Conservation (phyloP, 148 eudicot genomes). For the Vaccinium corymbosum region DNA sequence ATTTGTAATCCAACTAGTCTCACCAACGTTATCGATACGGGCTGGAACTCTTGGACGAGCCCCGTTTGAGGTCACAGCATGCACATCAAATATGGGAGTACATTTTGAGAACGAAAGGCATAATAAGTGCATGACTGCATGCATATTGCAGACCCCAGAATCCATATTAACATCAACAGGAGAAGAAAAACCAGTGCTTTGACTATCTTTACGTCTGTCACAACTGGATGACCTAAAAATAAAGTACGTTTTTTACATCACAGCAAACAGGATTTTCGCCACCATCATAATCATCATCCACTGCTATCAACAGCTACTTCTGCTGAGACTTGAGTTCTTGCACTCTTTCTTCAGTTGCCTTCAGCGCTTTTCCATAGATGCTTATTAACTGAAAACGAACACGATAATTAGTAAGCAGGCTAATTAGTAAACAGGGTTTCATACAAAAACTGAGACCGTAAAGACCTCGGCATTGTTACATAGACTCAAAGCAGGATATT, state of each 20-base stretch:
- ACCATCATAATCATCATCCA: constrained; percentile 9
- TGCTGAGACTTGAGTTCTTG: constrained; percentile 29
- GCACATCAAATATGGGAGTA: not conserved
- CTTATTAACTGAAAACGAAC: constrained; percentile 14
- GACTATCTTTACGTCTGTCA: not conserved
- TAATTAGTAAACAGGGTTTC: not conserved
- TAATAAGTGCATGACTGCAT: not conserved
- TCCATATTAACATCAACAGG: not conserved
- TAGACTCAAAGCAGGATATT: not conserved
- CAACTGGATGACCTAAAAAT: not conserved
- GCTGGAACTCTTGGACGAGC: no score
- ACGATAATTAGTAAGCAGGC: no score
- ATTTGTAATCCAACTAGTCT: no score
- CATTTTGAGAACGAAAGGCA: not conserved
- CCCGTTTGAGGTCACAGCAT: not conserved
- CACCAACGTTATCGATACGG: no score
- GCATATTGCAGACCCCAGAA: not conserved
- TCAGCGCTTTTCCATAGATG: constrained; percentile 23
- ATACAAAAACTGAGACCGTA: not conserved
- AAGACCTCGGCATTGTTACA: not conserved
- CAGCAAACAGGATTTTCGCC: not conserved
- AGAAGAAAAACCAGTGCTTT: not conserved
- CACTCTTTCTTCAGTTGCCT: constrained; percentile 27
- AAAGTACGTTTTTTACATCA: not conserved
- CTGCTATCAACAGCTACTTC: constrained; percentile 16